A percentile compares a stretch with the other conserved stretches of the same genome.
These are phyloP conservation scores for Thyridium curvatum DNA, from an alignment of 2,329 filamentous ascomycete genomes.

Conservation along the genomic window DNA sequence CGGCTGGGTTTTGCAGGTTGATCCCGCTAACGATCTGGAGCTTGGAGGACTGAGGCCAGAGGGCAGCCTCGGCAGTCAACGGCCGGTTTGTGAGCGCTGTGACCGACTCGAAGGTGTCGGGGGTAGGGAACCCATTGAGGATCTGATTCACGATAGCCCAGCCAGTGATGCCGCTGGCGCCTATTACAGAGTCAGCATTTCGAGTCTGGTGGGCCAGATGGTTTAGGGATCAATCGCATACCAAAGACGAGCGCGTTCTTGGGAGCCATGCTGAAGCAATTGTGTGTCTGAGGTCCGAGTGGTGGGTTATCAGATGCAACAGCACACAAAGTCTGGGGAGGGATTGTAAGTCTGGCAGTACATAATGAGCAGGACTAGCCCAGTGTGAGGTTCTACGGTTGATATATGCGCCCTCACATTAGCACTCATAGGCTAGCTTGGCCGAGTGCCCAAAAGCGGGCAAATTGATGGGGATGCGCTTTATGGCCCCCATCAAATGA, in stretches of 20 bases:
- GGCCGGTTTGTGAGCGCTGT: constrained; percentile 41
- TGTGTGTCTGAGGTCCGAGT: no score
- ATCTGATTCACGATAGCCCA: constrained; percentile 43
- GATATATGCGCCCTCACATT: no score
- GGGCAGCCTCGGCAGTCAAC: constrained; percentile 15
- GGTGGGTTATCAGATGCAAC: not conserved
- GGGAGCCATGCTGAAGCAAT: not conserved
- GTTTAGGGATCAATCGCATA: constrained; percentile 1
- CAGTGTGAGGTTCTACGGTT: no score
- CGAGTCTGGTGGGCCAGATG: not conserved
- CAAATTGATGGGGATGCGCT: no score
- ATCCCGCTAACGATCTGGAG: constrained; percentile 25
- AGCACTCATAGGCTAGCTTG: no score
- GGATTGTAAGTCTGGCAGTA: no score
- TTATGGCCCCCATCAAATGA: no score
- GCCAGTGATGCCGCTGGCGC: constrained; percentile 40
- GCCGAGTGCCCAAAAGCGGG: no score
- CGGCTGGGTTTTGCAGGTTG: constrained; percentile 22
- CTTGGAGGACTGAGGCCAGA: constrained; percentile 21
- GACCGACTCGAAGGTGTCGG: constrained; percentile 34
- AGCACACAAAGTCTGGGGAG: no score
- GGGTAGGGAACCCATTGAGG: constrained; percentile 34
- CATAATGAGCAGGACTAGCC: no score
- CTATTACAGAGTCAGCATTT: constrained; percentile 19
- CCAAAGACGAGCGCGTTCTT: constrained; percentile 12